Conservation (phyloP, 2,329 filamentous ascomycete species). For the Exophiala calicioides region DNA sequence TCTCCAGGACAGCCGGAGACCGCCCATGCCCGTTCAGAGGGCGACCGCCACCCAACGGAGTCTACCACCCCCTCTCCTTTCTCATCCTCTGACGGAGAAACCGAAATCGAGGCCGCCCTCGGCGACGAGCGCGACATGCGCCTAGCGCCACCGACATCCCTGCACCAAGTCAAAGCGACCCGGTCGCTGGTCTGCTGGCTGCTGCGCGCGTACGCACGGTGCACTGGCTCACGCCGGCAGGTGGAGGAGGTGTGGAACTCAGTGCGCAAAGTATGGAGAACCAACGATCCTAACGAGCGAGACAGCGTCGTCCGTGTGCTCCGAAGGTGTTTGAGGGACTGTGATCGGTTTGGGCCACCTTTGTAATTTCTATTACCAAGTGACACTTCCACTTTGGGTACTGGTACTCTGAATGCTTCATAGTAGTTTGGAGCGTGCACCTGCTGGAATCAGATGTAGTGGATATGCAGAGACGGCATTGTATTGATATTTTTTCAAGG, state of each 20-base stretch:
- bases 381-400: background rate
- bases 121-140: background rate
- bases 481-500: too few relatives aligned
- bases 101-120: background rate
- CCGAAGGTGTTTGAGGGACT: constrained; percentile 28
- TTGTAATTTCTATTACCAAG: constrained; percentile 3
- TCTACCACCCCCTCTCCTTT: background rate
- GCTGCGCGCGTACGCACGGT: constrained; percentile 27
- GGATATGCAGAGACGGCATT: too few relatives aligned
- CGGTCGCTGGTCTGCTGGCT: constrained; percentile 30
- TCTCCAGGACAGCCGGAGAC: background rate
- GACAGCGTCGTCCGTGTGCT: constrained; percentile 28
- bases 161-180: constrained; percentile 23
- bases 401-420: background rate
- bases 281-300: constrained; percentile 29
- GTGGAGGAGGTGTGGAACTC: constrained; percentile 29
- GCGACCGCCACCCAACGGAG: too few relatives aligned
- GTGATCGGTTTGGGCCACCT: constrained; percentile 28
- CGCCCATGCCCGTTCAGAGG: too few relatives aligned
- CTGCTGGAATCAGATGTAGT: too few relatives aligned
- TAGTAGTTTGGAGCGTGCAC: too few relatives aligned
- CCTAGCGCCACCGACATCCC: constrained; percentile 6
- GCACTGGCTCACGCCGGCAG: constrained; percentile 24
- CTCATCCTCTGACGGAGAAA: constrained; percentile 6
- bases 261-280: constrained; percentile 28